Base-by-base conservation (phyloP, 805 yeast genomes). In the Yamadazyma phyllophila region DNA sequence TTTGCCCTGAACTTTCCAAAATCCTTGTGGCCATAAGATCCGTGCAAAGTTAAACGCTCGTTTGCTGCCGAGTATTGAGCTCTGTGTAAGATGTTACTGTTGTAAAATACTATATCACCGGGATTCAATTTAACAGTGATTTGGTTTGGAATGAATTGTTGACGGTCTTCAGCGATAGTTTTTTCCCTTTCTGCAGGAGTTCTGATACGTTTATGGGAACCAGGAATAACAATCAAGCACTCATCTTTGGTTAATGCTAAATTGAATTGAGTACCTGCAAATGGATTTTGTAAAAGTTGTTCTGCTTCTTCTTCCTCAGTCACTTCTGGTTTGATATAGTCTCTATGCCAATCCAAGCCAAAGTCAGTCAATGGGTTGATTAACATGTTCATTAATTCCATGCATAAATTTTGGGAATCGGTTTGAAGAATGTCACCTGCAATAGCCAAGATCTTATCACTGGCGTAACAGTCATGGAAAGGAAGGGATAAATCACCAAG, bases 331-430 rank as follows among this genome's bases (percentile, higher is more conserved):
- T 66, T 66, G 43, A 77, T 73, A 50, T 70, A 69, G 56, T 77
- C 81, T 33, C 81, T 61, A 55, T 77, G 81, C 81, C 81, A 76
- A 48, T 71, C 75, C 50, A 76, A 63, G n/a, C 68, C 80, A 57
- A 76, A 76, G 56, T 76, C 78, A 9, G 77, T 71, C 44, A 72
- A 61, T 2, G 81, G 81, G 49, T 76, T 76, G 51, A 76, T 74
- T 47, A 76, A 66, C 80, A 76, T 74, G 55, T 76, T 76, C 56
- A 76, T 65, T 41, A 76, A 63, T 50, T 76, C 81, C 78, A 76
- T 74, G 7, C 67, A 63, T 27, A 76, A 56, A 9, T 61, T 59
- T 15, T 61, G 54, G 13, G 53, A 53, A 12, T 59, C 56, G 8
- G 71, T 62, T 50, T 75, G 76, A 46, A 76, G 61, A 39, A 76